These are phyloP conservation scores for Rhizomucor pusillus DNA, from an alignment of 371 early-diverging fungal species.

Conservation along the genomic window DNA sequence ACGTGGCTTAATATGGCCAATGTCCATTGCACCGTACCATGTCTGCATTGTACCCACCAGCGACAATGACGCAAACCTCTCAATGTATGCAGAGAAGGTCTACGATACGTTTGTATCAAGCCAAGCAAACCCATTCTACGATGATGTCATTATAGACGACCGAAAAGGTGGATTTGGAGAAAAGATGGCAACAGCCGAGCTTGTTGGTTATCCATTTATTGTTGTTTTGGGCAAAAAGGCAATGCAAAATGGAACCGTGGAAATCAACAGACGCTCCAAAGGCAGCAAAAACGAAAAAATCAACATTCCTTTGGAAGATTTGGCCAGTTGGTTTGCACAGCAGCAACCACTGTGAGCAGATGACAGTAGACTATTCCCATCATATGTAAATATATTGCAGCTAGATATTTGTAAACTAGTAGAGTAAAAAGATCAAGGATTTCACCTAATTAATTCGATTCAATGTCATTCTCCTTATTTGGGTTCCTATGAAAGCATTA, in stretches of 20 bases:
- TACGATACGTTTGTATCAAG: conserved; percentile 41
- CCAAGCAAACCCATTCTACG: not conserved
- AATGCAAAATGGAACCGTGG: conserved; percentile 49
- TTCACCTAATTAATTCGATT: too few species aligned
- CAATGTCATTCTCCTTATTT: too few species aligned
- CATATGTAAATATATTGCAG: too few species aligned
- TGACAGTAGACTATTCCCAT: too few species aligned
- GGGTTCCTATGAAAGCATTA: too few species aligned
- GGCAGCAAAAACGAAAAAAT: conserved; percentile 28
- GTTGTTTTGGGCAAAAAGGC: conserved; percentile 65
- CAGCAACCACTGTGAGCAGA: conserved; percentile 4
- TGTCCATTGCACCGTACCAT: conserved; percentile 71
- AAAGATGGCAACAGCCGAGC: conserved; percentile 72
- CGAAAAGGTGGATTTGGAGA: conserved; percentile 60
- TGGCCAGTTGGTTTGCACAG: conserved; percentile 15
- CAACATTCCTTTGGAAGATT: conserved; percentile 17
- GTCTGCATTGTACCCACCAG: conserved; percentile 63
- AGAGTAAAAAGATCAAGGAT: too few species aligned
- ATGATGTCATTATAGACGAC: conserved; percentile 51
- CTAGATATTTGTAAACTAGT: too few species aligned
- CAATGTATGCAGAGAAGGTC: conserved; percentile 34
- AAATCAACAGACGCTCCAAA: conserved; percentile 57
- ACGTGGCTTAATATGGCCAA: conserved; percentile 79
- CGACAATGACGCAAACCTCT: conserved; percentile 34
- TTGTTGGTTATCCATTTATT: conserved; percentile 73